Evolutionary conservation across 805 yeast genomes (phyloP).

Genomic region (Ogataea allantospora): DNA sequence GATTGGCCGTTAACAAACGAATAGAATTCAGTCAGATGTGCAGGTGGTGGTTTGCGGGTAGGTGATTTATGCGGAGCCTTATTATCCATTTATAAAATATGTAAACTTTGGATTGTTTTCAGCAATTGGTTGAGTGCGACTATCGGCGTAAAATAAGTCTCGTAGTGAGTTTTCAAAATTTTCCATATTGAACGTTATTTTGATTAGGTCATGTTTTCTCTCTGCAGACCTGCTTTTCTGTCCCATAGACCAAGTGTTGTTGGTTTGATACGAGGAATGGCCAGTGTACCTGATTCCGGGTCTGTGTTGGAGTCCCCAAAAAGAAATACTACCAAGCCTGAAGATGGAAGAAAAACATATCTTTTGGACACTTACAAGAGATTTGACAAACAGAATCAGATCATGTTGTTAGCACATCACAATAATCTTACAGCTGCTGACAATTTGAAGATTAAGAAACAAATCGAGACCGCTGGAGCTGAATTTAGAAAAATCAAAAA

Average conservation of each 20-base stretch:
- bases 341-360: constrained; percentile 79
- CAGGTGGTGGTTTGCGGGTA: constrained; percentile 38
- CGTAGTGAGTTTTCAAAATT: constrained; percentile 5
- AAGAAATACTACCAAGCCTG: constrained; percentile 51
- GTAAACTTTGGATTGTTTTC: background rate
- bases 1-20: constrained; percentile 42
- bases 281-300: constrained; percentile 1
- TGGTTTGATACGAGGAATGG: background rate
- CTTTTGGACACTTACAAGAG: constrained; percentile 77
- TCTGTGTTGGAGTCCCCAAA: background rate
- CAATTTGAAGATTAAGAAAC: constrained; percentile 58
- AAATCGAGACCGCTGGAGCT: constrained; percentile 65
- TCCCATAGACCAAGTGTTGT: background rate
- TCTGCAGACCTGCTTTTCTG: constrained; percentile 1
- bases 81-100: constrained; percentile 8
- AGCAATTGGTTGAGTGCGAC: constrained; percentile 6
- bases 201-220: constrained; percentile 3
- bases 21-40: constrained; percentile 62
- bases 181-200: constrained; percentile 3
- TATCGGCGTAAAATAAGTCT: constrained; percentile 4
- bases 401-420: constrained; percentile 79
- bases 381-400: constrained; percentile 63
- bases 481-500: constrained; percentile 66
- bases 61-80: constrained; percentile 23
- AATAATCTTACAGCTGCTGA: constrained; percentile 75